These are phyloP conservation scores for Paecilomyces dactylethromorphus DNA, from an alignment of 2,329 filamentous ascomycete species.

Conservation along the genomic window DNA sequence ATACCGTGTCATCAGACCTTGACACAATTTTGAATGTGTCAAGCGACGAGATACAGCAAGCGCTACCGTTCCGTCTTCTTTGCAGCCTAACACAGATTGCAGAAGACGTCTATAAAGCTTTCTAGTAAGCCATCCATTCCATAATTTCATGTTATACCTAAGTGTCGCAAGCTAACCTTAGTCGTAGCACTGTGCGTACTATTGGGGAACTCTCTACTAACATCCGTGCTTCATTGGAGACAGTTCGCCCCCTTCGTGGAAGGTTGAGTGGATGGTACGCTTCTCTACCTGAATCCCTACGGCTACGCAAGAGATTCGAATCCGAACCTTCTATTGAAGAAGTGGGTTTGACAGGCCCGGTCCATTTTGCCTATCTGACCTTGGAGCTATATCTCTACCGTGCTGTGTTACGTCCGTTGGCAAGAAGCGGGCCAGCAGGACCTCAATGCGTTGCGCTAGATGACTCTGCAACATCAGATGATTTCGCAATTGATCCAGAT, in stretches of 20 bases:
- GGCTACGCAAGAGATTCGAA: slow-evolving; percentile 18
- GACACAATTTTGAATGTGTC: slow-evolving; percentile 1
- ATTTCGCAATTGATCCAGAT: neutral
- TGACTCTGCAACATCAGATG: slow-evolving; percentile 10
- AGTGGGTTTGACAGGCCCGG: slow-evolving; percentile 11
- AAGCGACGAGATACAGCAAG: slow-evolving; percentile 12
- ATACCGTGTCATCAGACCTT: slow-evolving; percentile 5
- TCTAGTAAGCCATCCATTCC: slow-evolving; percentile 18
- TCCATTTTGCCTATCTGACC: slow-evolving; percentile 30
- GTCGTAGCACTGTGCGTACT: slow-evolving; percentile 20
- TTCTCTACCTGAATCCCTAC: slow-evolving; percentile 21
- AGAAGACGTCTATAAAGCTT: slow-evolving; percentile 23
- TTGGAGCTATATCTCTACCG: slow-evolving; percentile 29
- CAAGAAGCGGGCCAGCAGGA: slow-evolving; percentile 20
- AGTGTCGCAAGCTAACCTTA: neutral
- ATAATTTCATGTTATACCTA: neutral
- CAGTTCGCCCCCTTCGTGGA: slow-evolving; percentile 19
- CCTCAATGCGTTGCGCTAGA: slow-evolving; percentile 14
- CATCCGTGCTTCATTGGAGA: slow-evolving; percentile 21
- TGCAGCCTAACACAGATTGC: slow-evolving; percentile 21
- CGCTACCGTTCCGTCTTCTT: slow-evolving; percentile 21
- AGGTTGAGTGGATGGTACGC: slow-evolving; percentile 24
- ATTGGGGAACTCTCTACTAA: slow-evolving; percentile 22
- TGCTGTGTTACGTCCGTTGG: slow-evolving; percentile 17
- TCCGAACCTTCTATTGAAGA: slow-evolving; percentile 11